phyloP scores from a whole-genome alignment of 2,329 filamentous ascomycete species.

The Coniochaeta sp. region DNA sequence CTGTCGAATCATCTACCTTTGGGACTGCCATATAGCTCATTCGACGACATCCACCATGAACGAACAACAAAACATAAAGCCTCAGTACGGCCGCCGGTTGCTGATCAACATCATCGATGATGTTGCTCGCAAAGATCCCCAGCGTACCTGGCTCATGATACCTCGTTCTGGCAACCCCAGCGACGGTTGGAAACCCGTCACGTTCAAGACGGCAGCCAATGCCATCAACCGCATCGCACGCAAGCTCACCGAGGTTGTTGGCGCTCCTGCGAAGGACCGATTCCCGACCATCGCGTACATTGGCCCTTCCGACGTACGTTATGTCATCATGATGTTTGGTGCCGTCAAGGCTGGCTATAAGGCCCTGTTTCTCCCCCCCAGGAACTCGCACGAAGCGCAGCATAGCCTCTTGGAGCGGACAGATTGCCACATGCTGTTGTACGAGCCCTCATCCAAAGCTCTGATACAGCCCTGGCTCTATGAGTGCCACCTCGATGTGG shows the following conservation, averaged over 20 bases:
- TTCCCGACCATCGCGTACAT: constrained; percentile 7
- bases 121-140: background rate
- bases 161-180: background rate
- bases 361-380: constrained; percentile 1
- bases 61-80: too few species aligned
- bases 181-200: background rate
- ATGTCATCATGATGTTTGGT: constrained; percentile 8
- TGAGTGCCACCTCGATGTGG: background rate
- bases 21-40: too few species aligned
- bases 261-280: background rate
- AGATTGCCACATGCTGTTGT: background rate
- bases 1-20: too few species aligned
- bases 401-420: background rate
- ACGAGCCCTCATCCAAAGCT: background rate
- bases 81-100: background rate
- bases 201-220: background rate
- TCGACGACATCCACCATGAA: too few species aligned
- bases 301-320: constrained; percentile 8
- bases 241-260: background rate
- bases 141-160: background rate
- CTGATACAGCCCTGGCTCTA: background rate
- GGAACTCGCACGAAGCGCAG: background rate
- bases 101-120: background rate
- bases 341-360: constrained; percentile 9
- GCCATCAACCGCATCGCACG: background rate